Conservation (phyloP, 495 filamentous ascomycete species). For the Penicillium crystallinum region DNA sequence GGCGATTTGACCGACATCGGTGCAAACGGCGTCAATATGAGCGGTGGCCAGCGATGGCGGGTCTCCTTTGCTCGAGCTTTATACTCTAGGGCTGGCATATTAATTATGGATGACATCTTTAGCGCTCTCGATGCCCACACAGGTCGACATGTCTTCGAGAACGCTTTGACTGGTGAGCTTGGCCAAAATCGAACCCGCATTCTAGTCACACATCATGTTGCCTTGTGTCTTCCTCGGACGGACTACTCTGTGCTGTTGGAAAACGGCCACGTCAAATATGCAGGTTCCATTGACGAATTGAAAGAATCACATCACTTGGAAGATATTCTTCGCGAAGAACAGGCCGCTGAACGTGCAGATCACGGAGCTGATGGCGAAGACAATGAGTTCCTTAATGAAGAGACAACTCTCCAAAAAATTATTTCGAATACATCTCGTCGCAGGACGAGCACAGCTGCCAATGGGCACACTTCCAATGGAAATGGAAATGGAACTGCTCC, state of each 20-base stretch:
- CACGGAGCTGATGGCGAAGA: background rate
- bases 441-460: conserved; percentile 34
- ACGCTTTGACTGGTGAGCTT: conserved; percentile 65
- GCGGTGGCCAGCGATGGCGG: conserved; percentile 79
- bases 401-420: conserved; percentile 20
- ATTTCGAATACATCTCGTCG: conserved; percentile 20
- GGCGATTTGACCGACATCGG: conserved; percentile 76
- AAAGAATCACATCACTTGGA: conserved; percentile 20
- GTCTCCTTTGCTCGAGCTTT: conserved; percentile 72
- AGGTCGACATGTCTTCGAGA: conserved; percentile 69
- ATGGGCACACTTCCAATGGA: conserved; percentile 20
- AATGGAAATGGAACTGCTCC: conserved; percentile 20
- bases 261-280: conserved; percentile 47
- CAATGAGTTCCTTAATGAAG: conserved; percentile 4
- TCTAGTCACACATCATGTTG: conserved; percentile 78
- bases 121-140: conserved; percentile 65
- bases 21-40: conserved; percentile 78
- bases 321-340: conserved; percentile 22
- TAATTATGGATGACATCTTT: conserved; percentile 83
- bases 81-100: conserved; percentile 73
- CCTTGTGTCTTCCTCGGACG: conserved; percentile 61
- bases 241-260: conserved; percentile 66
- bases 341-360: conserved; percentile 6
- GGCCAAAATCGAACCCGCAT: conserved; percentile 68
- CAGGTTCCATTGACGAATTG: conserved; percentile 24